Evolutionary conservation across 2,329 filamentous ascomycete genomes (phyloP), one percentile per base, ranked within the genome.

Genomic region (Elsinoe perseae): DNA sequence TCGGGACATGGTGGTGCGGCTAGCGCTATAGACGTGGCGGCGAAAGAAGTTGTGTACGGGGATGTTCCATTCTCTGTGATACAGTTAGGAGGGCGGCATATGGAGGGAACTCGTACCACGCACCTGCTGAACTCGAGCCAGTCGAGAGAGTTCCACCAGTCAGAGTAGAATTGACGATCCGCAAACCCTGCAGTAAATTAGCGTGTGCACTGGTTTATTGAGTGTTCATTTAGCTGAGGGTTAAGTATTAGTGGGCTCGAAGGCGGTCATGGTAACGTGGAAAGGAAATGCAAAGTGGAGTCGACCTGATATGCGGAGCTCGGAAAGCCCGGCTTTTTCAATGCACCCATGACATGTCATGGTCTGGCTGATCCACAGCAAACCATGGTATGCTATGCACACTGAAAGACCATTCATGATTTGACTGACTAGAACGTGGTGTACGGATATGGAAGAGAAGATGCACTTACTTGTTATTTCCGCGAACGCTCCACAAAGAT

Each of bases 1-100:
- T 57, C 84, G 83, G 18, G 89, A 91, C 64, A 95, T 84, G 63
- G 86, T 83, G 10, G 84, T 82, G 8, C 87, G 79, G 10, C 85
- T 87, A 1, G 90, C 90, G 57, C 83, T 86, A 73, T 97, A 98
- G 61, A 98, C 92, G 71, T 98, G 93, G 21, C 93, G 82, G 6
- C 91, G 85, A 65, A 97, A 86, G 75, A 96, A 98, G 67, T 91
- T 87, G 73, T 97, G 93, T 5, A 96, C 92, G 43, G 92, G 92
- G n/a, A 95, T 83, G 69, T 97, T 97, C 92, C 93, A 97, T 75
- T 96, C 88, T 62, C 38, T 50, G 28, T n/a, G 3, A 4, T 18
- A 12, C n/a, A 50, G 25, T 9, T 85, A 91, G 43, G 5, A 4
- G 18, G 2, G 21, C 2, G 25, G 10, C 14, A 34, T 16, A 32